These are phyloP conservation scores for Saprolegnia diclina DNA, from an alignment of 352 stramenopile genomes.

Conservation along the genomic window DNA sequence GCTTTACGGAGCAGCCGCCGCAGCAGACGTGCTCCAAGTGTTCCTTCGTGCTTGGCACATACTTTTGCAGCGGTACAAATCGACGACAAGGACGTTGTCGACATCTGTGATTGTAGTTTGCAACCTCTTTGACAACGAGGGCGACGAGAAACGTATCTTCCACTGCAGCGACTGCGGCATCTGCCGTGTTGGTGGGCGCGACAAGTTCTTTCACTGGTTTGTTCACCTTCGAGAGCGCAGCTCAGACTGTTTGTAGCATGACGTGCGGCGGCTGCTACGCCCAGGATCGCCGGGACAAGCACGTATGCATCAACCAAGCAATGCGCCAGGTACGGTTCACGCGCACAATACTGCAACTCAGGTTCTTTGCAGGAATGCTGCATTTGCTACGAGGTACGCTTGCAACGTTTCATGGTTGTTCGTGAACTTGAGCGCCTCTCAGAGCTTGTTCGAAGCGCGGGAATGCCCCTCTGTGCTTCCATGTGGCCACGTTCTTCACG, in stretches of 20 bases:
- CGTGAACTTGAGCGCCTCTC: neutral
- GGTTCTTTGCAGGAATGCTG: conserved; percentile 41
- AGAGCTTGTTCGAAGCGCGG: conserved; percentile 71
- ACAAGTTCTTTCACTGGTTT: conserved; percentile 74
- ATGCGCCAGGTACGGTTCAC: conserved; percentile 46
- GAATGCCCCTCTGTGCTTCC: conserved; percentile 62
- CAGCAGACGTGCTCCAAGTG: conserved; percentile 20
- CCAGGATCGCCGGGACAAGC: conserved; percentile 55
- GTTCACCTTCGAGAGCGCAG: neutral
- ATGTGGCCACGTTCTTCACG: conserved; percentile 72
- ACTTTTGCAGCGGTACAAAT: conserved; percentile 19
- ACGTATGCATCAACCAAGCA: conserved; percentile 72
- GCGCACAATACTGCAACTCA: neutral
- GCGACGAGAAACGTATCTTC: conserved; percentile 20
- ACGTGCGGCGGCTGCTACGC: conserved; percentile 78
- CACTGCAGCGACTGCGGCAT: conserved; percentile 22
- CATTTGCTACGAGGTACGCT: conserved; percentile 64
- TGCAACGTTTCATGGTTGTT: neutral
- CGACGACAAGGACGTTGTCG: neutral
- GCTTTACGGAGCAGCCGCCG: conserved; percentile 43
- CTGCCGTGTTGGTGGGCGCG: conserved; percentile 49
- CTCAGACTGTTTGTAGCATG: conserved; percentile 1
- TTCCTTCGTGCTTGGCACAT: conserved; percentile 6
- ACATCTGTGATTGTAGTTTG: neutral
- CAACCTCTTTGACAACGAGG: conserved; percentile 23